Conservation (phyloP, 148 eudicot species). For the Vaccinium macrocarpon region DNA sequence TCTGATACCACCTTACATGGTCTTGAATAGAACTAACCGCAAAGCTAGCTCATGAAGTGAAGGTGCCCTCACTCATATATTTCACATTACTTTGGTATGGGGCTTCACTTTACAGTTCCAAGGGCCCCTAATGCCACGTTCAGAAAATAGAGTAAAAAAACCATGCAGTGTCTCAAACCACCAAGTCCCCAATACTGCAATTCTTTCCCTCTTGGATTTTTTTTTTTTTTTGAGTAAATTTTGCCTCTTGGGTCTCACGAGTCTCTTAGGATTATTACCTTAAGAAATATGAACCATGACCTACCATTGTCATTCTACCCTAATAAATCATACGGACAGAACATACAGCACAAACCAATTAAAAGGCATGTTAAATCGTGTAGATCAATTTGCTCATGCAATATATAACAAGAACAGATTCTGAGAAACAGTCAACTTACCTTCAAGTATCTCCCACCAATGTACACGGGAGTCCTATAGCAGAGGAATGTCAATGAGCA, state of each 20-base stretch:
- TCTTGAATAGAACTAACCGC: too few relatives aligned
- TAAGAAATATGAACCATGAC: background rate
- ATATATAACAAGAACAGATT: constrained; percentile 9
- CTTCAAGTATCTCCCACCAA: constrained; percentile 97
- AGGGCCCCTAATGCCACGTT: background rate
- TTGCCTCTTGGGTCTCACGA: background rate
- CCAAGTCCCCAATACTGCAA: background rate
- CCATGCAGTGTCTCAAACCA: background rate
- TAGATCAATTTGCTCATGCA: constrained; percentile 12
- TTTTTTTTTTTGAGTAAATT: too few relatives aligned
- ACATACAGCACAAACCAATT: background rate
- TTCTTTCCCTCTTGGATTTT: background rate
- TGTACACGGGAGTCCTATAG: constrained; percentile 55
- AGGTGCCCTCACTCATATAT: too few relatives aligned
- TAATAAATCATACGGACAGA: constrained; percentile 8
- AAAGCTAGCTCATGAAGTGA: too few relatives aligned
- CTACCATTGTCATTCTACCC: background rate
- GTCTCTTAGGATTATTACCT: background rate
- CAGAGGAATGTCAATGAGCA: constrained; percentile 56
- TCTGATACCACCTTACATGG: too few relatives aligned
- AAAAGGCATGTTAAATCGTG: constrained; percentile 6
- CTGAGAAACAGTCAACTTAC: constrained; percentile 31
- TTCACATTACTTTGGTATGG: too few relatives aligned
- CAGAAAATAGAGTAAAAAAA: background rate
- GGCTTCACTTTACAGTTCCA: background rate